Evolutionary conservation across 805 yeast species (phyloP), one percentile per base, ranked within the genome.

Genomic region (Wickerhamiella nectarea): DNA sequence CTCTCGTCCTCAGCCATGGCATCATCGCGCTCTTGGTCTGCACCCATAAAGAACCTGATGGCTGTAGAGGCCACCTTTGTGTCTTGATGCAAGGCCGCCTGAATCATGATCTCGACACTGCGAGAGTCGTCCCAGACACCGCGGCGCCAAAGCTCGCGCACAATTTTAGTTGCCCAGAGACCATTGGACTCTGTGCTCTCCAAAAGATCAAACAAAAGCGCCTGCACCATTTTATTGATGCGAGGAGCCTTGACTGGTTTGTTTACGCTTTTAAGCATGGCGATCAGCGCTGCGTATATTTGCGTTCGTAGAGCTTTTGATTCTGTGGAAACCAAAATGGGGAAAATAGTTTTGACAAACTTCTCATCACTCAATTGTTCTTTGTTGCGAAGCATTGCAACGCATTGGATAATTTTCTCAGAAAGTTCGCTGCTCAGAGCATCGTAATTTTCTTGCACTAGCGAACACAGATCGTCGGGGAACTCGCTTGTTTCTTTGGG

Each of bases 41-140:
- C 95, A 50, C 95, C 95, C 38, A 91, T 64, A 64, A 91, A 91
- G 63, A 91, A 91, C 56, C 76, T 70, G 24, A 84, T 91, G 48
- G 95, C 98, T 2, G 96, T 81, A 44, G 80, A 67, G 6, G 94
- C 80, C 38, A 91, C 91, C 63, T 91, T 91, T 12, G 70, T 67
- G 55, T 91, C 94, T 12, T 80, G 78, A 56, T 86, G 95, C 48
- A 84, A 63, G 1, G 96, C 85, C 1, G 97, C 96, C 54, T 85
- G 91, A 1, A 94, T 80, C 97, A 91, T 87, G 56, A 91, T 76
- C 62, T 91, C 98, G n/a, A 91, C 94, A 0, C 97, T 80, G 55
- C 96, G 71, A 0, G 94, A 74, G 60, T 91, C 99, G 61, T 86
- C 96, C 99, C 99, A 91, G 46, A 91, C 82, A 57, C 94, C 94